phyloP scores from a whole-genome alignment of 768 basidiomycete species.

The Xanthoconium purpureum region DNA sequence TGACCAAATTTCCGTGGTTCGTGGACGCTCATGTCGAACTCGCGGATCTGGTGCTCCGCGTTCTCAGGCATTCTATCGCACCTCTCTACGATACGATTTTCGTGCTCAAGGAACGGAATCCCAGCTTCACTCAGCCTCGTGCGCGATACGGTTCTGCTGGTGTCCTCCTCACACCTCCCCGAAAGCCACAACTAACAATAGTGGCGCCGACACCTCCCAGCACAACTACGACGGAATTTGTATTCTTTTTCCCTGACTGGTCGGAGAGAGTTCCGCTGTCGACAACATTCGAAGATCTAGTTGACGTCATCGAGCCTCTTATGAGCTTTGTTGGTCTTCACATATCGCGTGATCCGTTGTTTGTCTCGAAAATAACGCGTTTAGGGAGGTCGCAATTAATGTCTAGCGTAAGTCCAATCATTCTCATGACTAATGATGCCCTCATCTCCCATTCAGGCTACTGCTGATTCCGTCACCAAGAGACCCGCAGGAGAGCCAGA shows the following conservation, averaged over 20 bases:
- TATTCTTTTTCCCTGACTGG: slow-evolving; percentile 93
- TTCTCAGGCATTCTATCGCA: slow-evolving; percentile 65
- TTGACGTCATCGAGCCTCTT: slow-evolving; percentile 73
- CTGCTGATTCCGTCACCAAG: slow-evolving; percentile 60
- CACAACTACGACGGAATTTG: slow-evolving; percentile 70
- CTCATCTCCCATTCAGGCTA: slow-evolving; percentile 33
- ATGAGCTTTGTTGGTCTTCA: slow-evolving; percentile 79
- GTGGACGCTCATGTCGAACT: slow-evolving; percentile 78
- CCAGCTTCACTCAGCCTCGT: slow-evolving; percentile 61
- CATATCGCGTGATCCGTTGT: slow-evolving; percentile 71
- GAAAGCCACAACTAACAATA: slow-evolving; percentile 68
- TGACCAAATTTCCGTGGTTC: slow-evolving; percentile 84
- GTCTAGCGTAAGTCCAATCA: slow-evolving; percentile 43
- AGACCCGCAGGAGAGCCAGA: slow-evolving; percentile 53
- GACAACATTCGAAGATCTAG: slow-evolving; percentile 61
- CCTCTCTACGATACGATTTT: slow-evolving; percentile 56
- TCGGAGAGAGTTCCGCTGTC: slow-evolving; percentile 64
- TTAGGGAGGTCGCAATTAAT: slow-evolving; percentile 67
- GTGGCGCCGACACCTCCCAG: slow-evolving; percentile 79
- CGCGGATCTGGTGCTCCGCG: slow-evolving; percentile 81
- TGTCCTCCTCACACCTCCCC: slow-evolving; percentile 46
- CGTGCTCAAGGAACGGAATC: slow-evolving; percentile 56
- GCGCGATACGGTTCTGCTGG: slow-evolving; percentile 62
- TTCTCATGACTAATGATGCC: slow-evolving; percentile 1
- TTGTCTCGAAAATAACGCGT: slow-evolving; percentile 77